phyloP scores from a whole-genome alignment of 148 eudicot genomes.

The Vaccinium myrtillus region DNA sequence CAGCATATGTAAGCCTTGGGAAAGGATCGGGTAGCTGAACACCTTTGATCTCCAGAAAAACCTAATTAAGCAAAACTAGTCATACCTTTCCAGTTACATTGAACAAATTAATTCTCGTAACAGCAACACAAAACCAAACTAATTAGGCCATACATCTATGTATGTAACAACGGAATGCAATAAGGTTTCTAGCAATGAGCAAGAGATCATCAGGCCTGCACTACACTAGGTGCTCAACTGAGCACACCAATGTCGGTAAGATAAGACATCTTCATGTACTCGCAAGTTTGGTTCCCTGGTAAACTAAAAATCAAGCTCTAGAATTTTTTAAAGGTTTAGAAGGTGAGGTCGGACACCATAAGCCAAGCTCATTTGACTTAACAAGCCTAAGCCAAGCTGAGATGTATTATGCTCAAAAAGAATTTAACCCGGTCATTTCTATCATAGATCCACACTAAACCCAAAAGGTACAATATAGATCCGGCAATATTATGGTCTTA shows the following conservation, averaged over 20 bases:
- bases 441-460: neutral
- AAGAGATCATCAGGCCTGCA: neutral
- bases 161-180: neutral
- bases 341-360: neutral
- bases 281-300: neutral
- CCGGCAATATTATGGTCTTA: neutral
- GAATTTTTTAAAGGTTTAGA: neutral
- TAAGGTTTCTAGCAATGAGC: neutral
- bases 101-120: neutral
- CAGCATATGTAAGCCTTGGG: slow-evolving; percentile 91
- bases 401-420: neutral
- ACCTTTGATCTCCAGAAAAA: slow-evolving; percentile 88
- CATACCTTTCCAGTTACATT: neutral
- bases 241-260: neutral
- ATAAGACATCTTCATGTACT: neutral
- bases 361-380: neutral
- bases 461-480: neutral
- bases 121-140: slow-evolving; percentile 4
- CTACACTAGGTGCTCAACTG: neutral
- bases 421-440: neutral
- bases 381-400: neutral
- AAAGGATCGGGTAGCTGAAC: slow-evolving; percentile 85
- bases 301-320: neutral
- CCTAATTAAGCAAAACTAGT: slow-evolving; percentile 48
- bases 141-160: neutral